Percentiles rank a stretch among this genome's conserved stretches.
phyloP scores from a whole-genome alignment of 2,329 filamentous ascomycete genomes.

The Venturia asperata region DNA sequence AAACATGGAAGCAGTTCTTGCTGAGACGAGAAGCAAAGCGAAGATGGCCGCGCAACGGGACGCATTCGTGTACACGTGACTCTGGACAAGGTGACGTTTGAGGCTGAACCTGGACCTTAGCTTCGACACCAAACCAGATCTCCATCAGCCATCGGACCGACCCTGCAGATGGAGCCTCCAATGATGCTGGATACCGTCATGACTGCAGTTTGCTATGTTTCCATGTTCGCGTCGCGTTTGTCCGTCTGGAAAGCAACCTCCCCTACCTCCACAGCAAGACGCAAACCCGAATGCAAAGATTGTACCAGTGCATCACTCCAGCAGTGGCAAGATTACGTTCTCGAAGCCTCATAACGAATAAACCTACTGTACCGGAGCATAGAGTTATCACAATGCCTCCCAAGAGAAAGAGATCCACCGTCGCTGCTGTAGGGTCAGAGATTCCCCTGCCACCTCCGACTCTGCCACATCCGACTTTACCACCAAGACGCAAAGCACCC shows the following conservation, averaged over 20 bases:
- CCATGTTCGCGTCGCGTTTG: neutral
- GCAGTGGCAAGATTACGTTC: neutral
- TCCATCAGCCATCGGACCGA: neutral
- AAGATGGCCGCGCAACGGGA: neutral
- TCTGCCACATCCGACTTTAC: neutral
- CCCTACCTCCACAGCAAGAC: neutral
- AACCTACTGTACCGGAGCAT: neutral
- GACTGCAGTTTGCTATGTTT: neutral
- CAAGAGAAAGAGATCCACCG: conserved; percentile 15
- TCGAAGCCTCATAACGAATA: neutral
- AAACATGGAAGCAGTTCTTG: neutral
- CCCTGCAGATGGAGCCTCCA: conserved; percentile 10
- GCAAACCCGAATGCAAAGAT: conserved; percentile 6
- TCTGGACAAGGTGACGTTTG: neutral
- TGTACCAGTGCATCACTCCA: neutral
- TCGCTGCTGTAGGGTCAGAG: neutral
- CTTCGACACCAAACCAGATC: neutral
- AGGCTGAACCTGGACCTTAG: neutral
- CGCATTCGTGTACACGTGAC: too few relatives aligned
- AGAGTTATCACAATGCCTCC: conserved; percentile 11
- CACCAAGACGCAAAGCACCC: conserved; percentile 14
- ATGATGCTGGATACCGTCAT: conserved; percentile 7
- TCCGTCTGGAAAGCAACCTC: neutral
- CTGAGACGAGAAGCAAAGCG: too few relatives aligned
- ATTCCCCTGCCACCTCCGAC: neutral